Evolutionary conservation across 306 rosid species (phyloP).

Genomic region (Morella rubra): DNA sequence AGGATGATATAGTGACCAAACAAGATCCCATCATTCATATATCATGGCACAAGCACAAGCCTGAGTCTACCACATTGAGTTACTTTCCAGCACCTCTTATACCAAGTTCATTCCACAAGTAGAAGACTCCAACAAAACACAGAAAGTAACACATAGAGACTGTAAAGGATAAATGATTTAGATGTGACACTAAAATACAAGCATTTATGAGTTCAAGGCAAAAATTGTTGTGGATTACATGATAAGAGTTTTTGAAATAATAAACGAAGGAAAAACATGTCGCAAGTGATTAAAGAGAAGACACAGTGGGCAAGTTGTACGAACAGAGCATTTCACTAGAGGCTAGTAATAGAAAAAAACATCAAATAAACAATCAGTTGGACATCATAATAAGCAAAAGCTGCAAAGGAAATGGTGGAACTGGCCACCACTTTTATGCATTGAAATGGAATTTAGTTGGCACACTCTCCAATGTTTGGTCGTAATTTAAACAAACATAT

Average conservation of each 20-base stretch:
- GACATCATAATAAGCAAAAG: background rate
- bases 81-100: background rate
- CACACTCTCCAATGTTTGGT: background rate
- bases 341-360: background rate
- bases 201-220: no score
- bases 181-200: no score
- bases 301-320: background rate
- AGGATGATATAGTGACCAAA: background rate
- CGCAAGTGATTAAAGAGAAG: background rate
- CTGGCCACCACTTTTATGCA: background rate
- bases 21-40: background rate
- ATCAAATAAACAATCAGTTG: constrained; percentile 2
- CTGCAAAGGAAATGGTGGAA: constrained; percentile 7
- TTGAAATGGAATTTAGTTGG: background rate
- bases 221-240: no score
- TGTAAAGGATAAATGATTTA: background rate
- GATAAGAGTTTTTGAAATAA: background rate
- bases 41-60: constrained; percentile 16
- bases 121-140: background rate
- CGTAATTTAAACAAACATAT: background rate
- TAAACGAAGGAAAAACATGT: background rate
- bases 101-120: background rate
- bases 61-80: constrained; percentile 6
- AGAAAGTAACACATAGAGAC: background rate
- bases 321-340: background rate